phyloP scores from a whole-genome alignment of 345 rosid genomes.

The Kandelia obovata region DNA sequence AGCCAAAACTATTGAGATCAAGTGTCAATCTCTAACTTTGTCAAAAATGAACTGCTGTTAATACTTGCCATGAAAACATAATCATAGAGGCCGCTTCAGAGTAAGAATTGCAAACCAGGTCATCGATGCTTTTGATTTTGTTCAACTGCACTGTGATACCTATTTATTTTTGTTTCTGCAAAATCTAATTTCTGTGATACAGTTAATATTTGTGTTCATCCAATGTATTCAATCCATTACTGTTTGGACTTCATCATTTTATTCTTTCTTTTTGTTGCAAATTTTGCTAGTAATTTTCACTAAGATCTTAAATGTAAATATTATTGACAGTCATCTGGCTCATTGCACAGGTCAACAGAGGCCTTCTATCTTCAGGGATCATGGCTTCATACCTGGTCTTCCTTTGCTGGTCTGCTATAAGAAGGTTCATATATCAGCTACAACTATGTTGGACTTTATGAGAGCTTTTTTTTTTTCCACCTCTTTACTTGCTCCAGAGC shows the following conservation, averaged over 20 bases:
- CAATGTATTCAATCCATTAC: background rate
- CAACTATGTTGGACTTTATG: no score
- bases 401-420: slow-evolving; percentile 91
- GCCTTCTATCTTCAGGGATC: slow-evolving; percentile 73
- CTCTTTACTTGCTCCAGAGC: no score
- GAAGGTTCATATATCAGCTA: slow-evolving; percentile 50
- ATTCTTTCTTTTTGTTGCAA: background rate
- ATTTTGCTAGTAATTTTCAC: background rate
- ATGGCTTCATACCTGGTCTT: slow-evolving; percentile 88
- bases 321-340: background rate
- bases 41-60: no score
- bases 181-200: background rate
- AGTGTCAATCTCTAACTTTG: background rate
- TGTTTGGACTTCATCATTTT: background rate
- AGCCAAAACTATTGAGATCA: background rate
- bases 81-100: no score
- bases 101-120: no score
- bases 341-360: slow-evolving; percentile 57
- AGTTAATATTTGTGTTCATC: background rate
- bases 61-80: no score
- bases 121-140: no score
- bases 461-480: no score
- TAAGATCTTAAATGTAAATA: no score
- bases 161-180: background rate
- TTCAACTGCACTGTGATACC: background rate